Evolutionary conservation across 768 basidiomycete genomes (phyloP).

Genomic region (Cystobasidiopsis lactophilus): DNA sequence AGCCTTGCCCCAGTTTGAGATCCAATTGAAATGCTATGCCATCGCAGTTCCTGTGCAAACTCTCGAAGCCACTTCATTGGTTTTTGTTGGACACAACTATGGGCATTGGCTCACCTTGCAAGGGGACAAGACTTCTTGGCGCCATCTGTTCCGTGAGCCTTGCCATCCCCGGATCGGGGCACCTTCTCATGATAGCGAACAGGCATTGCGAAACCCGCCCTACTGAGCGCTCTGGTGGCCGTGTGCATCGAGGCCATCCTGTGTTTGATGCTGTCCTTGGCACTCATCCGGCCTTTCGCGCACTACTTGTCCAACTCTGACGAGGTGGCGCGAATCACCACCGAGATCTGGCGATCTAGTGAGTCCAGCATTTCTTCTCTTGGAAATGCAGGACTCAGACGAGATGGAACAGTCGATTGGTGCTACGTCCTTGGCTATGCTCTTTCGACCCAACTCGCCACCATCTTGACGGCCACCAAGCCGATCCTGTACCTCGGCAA

Average conservation of each 20-base stretch:
- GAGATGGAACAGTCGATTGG: too few species aligned
- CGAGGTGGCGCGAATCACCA: slow-evolving; percentile 11
- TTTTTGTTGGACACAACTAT: slow-evolving; percentile 15
- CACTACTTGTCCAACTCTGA: slow-evolving; percentile 10
- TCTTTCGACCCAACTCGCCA: slow-evolving; percentile 14
- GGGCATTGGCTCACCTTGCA: slow-evolving; percentile 6
- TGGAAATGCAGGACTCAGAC: too few species aligned
- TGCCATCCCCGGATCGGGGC: neutral
- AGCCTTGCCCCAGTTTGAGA: too few species aligned
- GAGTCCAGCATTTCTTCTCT: slow-evolving; percentile 2
- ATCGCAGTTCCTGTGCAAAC: slow-evolving; percentile 17
- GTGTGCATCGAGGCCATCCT: slow-evolving; percentile 14
- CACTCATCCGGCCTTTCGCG: slow-evolving; percentile 9
- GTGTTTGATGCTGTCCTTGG: slow-evolving; percentile 14
- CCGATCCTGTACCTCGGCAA: slow-evolving; percentile 14
- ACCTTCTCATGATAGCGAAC: neutral
- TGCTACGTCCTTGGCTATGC: slow-evolving; percentile 15
- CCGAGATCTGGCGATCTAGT: slow-evolving; percentile 12
- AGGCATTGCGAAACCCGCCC: slow-evolving; percentile 12
- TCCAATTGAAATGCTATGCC: too few species aligned
- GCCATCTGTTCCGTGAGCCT: neutral
- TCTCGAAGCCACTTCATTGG: slow-evolving; percentile 11
- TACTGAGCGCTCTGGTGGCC: slow-evolving; percentile 10
- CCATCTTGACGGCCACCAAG: slow-evolving; percentile 15
- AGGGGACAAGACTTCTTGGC: neutral